Base-by-base conservation (phyloP, 129 eudicot genomes). In the Pulicaria dysenterica region DNA sequence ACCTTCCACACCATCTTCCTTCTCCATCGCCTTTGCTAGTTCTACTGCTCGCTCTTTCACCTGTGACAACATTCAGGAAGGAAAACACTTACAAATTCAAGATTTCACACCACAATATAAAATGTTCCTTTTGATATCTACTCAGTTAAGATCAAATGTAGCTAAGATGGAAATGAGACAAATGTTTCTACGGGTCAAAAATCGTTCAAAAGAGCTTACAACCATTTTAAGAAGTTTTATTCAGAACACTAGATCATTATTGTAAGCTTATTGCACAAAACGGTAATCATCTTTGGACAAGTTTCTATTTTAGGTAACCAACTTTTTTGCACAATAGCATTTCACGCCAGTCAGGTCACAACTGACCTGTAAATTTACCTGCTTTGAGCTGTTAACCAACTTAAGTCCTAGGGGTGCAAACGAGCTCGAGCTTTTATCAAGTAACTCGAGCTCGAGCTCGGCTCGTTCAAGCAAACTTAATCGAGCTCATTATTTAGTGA, bases 1-100 rank as follows among this genome's bases (percentile, higher is more conserved):
- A 54, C 98, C 98, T 8, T 84, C 84, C 31, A 94, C 96, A 50
- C 98, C 98, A 40, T 94, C 97, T 79, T 94, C 98, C 36, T 88
- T 77, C 75, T 94, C 97, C 98, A 90, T 94, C 15, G 90, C 91
- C 81, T 84, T 88, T 6, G 98, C 92, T 31, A 94, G 93, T 64
- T 82, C 85, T 16, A 94, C 77, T 1, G 98, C 98, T 53, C 80
- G 86, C 78, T 87, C 89, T 77, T 88, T 94, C 19, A 94, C 98
- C 98, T 94, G 80, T 46, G 44, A 15, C 15, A 54, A 16, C 38
- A 43, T 34, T 72, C 31, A 72, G 45, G 8, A 45, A 53, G 50
- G 4, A 8, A 7, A 40, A n/a, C 13, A 14, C 1, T 24, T 24
- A 1, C 31, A 24, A 24, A 24, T 24, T 24, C 31, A 24, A 24